A percentile compares a stretch with the other conserved stretches of the same genome.
These are phyloP conservation scores for Triangularia setosa DNA, from an alignment of 2,329 filamentous ascomycete genomes.

Conservation along the genomic window DNA sequence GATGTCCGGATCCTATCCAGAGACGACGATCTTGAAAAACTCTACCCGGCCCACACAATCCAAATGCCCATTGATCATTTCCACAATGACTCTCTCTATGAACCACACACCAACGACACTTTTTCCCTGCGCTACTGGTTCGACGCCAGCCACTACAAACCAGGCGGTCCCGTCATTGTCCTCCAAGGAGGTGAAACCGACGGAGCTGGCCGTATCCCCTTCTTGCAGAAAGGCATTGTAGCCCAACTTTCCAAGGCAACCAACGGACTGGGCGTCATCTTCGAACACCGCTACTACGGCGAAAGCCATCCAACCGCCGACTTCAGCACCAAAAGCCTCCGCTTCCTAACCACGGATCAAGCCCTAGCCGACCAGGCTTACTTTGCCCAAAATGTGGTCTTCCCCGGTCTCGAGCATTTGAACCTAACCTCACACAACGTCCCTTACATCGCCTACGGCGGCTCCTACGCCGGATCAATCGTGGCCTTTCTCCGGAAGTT, in stretches of 20 bases:
- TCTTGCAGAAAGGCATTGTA: constrained; percentile 73
- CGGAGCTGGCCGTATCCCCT: constrained; percentile 60
- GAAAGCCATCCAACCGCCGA: constrained; percentile 65
- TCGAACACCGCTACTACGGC: constrained; percentile 88
- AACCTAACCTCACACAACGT: constrained; percentile 62
- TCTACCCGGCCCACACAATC: constrained; percentile 40
- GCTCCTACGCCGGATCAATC: constrained; percentile 78
- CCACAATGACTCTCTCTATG: constrained; percentile 73
- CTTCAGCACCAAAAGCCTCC: constrained; percentile 63
- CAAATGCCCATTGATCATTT: constrained; percentile 71
- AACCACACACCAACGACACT: constrained; percentile 65
- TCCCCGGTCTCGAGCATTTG: constrained; percentile 63
- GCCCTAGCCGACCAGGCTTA: constrained; percentile 76
- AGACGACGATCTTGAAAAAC: constrained; percentile 12
- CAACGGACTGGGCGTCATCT: constrained; percentile 70
- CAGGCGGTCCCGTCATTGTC: constrained; percentile 77
- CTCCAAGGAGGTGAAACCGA: constrained; percentile 68
- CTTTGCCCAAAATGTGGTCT: constrained; percentile 70
- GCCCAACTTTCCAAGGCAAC: constrained; percentile 67
- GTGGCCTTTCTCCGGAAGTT: constrained; percentile 70
- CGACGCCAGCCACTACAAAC: constrained; percentile 69
- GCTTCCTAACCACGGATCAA: constrained; percentile 81
- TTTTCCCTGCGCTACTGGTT: constrained; percentile 82
- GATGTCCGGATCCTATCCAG: constrained; percentile 2
- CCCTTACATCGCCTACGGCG: constrained; percentile 77